Percentiles rank a stretch among this genome's conserved stretches.
Conservation (phyloP, 139 green algal genomes). For the Chlorokybus atmophyticus region DNA sequence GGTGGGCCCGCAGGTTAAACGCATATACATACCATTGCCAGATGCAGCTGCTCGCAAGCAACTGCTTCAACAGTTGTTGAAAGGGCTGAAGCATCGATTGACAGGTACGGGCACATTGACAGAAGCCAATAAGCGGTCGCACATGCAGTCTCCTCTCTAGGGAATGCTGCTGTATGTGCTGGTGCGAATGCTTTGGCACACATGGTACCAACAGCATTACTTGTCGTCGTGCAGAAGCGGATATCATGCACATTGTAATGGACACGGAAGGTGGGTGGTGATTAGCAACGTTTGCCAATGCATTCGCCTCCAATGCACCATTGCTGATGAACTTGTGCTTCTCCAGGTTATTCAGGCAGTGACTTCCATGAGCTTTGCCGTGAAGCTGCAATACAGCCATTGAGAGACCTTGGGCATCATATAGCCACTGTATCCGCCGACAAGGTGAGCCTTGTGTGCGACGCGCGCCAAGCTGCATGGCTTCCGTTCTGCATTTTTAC, state of each 20-base stretch:
- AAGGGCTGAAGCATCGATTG: conserved; percentile 12
- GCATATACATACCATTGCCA: conserved; percentile 96
- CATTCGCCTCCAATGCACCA: neutral
- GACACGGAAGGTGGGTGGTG: neutral
- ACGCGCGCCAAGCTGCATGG: no score
- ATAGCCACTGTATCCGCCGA: conserved; percentile 13
- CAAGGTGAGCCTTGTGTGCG: conserved; percentile 17
- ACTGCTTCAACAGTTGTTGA: conserved; percentile 19
- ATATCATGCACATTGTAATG: neutral
- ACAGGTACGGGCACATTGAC: no score
- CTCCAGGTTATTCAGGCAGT: conserved; percentile 52
- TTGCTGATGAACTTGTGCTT: neutral
- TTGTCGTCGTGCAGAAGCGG: neutral
- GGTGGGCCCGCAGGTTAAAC: conserved; percentile 49
- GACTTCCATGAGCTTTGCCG: conserved; percentile 61
- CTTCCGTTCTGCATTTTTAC: no score
- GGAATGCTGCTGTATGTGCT: neutral
- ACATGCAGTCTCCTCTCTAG: neutral
- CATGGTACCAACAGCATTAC: neutral
- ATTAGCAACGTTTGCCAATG: conserved; percentile 1
- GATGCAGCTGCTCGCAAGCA: conserved; percentile 44
- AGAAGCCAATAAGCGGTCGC: no score
- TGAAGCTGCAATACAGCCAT: conserved; percentile 25
- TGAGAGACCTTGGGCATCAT: conserved; percentile 14
- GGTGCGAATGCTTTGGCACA: neutral